A percentile compares a stretch with the other conserved stretches of the same genome.
Conservation (phyloP, 2,329 filamentous ascomycete genomes). For the Calonectria crousiana region DNA sequence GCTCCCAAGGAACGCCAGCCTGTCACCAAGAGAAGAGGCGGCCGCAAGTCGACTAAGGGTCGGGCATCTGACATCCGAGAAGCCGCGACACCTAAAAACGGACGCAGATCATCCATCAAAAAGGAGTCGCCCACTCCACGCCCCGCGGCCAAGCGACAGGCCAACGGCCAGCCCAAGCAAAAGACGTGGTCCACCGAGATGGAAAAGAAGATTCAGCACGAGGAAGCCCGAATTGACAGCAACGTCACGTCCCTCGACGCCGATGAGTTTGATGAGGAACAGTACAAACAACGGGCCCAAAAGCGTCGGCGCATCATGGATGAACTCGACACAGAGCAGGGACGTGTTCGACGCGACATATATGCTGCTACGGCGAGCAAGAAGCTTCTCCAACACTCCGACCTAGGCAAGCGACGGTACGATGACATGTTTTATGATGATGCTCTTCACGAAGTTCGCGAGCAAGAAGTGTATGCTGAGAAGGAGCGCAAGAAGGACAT, state of each 20-base stretch:
- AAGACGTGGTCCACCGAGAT: conserved; percentile 69
- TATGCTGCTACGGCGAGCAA: conserved; percentile 68
- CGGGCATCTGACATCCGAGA: conserved; percentile 65
- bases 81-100: conserved; percentile 61
- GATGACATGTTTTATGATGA: conserved; percentile 82
- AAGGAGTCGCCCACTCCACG: conserved; percentile 61
- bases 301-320: conserved; percentile 79
- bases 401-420: conserved; percentile 81
- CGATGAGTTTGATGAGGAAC: conserved; percentile 56
- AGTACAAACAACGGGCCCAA: conserved; percentile 67
- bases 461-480: conserved; percentile 90
- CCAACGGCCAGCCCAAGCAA: conserved; percentile 74
- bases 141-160: conserved; percentile 68
- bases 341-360: conserved; percentile 72
- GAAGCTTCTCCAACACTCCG: conserved; percentile 76
- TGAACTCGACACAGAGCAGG: conserved; percentile 71
- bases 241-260: conserved; percentile 60
- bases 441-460: conserved; percentile 87
- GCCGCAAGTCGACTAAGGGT: conserved; percentile 58
- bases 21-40: conserved; percentile 47
- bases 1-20: conserved; percentile 41
- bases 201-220: conserved; percentile 55
- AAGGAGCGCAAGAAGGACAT: conserved; percentile 99
- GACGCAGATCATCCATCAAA: conserved; percentile 64
- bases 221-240: conserved; percentile 57